phyloP scores from a whole-genome alignment of 1,284 basidiomycete genomes.

The Stygiomarasmius scandens region DNA sequence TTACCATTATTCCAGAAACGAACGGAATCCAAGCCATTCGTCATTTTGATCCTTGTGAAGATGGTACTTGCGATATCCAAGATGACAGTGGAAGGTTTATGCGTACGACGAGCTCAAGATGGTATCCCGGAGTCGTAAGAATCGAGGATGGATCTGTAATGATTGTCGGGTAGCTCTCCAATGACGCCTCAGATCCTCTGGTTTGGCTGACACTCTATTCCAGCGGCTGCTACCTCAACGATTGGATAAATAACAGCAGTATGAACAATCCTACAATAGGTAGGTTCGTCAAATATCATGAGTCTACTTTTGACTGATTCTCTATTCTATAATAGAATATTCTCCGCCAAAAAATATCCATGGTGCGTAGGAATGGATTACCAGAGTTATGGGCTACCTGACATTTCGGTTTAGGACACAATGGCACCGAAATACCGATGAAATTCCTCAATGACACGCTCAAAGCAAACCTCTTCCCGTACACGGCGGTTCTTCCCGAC shows the following conservation, averaged over 20 bases:
- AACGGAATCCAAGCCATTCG: conserved; percentile 34
- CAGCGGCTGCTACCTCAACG: neutral
- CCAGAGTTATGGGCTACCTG: too few relatives aligned
- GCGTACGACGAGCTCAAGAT: conserved; percentile 29
- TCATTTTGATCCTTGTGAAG: conserved; percentile 15
- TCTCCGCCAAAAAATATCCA: conserved; percentile 43
- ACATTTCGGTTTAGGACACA: too few relatives aligned
- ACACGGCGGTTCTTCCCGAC: conserved; percentile 28
- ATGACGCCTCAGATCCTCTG: conserved; percentile 18
- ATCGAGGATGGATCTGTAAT: neutral
- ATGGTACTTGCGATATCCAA: neutral
- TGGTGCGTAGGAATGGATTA: conserved; percentile 42
- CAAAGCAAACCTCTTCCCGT: neutral
- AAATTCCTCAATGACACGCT: conserved; percentile 54
- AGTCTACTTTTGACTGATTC: too few relatives aligned
- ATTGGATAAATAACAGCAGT: conserved; percentile 30
- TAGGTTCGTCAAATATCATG: too few relatives aligned
- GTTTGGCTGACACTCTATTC: neutral
- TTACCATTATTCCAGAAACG: neutral
- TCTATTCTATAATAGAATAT: too few relatives aligned
- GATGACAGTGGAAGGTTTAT: conserved; percentile 25
- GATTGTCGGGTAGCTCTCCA: conserved; percentile 26
- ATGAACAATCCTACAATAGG: conserved; percentile 36
- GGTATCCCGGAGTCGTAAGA: conserved; percentile 28
- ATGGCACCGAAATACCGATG: conserved; percentile 20